Conservation (phyloP, 805 yeast genomes). For the Zygotorulaspora danielsina region DNA sequence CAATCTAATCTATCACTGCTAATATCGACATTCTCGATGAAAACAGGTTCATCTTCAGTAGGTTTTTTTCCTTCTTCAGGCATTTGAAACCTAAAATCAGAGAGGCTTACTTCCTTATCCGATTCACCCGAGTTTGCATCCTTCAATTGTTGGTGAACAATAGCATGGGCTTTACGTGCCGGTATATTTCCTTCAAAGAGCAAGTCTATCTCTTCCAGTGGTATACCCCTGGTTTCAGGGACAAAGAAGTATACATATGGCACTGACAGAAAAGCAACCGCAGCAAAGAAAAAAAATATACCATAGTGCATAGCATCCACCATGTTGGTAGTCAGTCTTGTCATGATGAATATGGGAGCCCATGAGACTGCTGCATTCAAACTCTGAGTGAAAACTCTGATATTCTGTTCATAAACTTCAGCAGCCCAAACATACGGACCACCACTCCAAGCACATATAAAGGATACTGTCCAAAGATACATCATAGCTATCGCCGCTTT, state of each 20-base stretch:
- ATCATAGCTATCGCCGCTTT: conserved; percentile 44
- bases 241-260: conserved; percentile 63
- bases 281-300: conserved; percentile 39
- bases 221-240: conserved; percentile 71
- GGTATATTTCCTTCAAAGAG: conserved; percentile 42
- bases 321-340: conserved; percentile 44
- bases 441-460: conserved; percentile 45
- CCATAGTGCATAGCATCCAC: conserved; percentile 43
- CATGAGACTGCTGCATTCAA: conserved; percentile 45
- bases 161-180: conserved; percentile 22
- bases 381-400: conserved; percentile 42
- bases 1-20: too few relatives aligned
- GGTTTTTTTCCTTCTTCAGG: too few relatives aligned
- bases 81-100: neutral
- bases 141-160: conserved; percentile 15
- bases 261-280: conserved; percentile 16
- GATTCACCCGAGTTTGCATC: conserved; percentile 9
- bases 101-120: neutral
- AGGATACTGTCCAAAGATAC: conserved; percentile 45
- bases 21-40: too few relatives aligned
- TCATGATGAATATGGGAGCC: conserved; percentile 50
- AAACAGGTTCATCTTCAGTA: too few relatives aligned
- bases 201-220: conserved; percentile 74
- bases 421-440: conserved; percentile 46
- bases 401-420: conserved; percentile 44